Evolutionary conservation across 495 filamentous ascomycete genomes (phyloP).

Genomic region (Penicillium flavigenum): DNA sequence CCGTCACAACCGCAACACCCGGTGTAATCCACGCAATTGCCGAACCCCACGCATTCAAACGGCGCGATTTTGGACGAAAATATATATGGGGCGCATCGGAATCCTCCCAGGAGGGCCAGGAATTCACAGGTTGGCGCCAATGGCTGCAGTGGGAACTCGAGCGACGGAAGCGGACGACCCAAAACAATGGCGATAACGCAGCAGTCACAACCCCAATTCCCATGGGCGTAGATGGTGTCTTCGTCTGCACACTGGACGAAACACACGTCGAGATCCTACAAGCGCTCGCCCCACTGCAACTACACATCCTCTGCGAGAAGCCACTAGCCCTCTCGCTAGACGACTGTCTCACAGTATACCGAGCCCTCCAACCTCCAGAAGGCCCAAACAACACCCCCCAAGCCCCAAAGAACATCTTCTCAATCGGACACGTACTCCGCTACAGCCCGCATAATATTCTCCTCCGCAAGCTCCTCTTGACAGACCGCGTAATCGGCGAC

Average conservation of each 20-base stretch:
- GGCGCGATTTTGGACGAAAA: constrained; percentile 60
- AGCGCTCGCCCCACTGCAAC: constrained; percentile 61
- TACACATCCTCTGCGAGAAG: constrained; percentile 95
- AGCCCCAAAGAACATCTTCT: constrained; percentile 54
- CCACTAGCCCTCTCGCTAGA: constrained; percentile 75
- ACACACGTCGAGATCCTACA: constrained; percentile 77
- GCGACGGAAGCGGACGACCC: constrained; percentile 41
- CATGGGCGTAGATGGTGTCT: constrained; percentile 66
- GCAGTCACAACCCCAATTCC: background rate
- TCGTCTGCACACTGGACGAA: constrained; percentile 87
- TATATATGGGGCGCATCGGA: constrained; percentile 62
- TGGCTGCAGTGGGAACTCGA: constrained; percentile 64
- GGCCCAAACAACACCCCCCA: constrained; percentile 2
- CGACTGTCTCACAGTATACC: constrained; percentile 74
- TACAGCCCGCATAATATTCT: constrained; percentile 91
- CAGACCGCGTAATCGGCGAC: constrained; percentile 74
- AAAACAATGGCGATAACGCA: background rate
- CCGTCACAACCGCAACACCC: constrained; percentile 58
- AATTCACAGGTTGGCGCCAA: constrained; percentile 71
- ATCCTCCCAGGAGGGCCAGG: constrained; percentile 52
- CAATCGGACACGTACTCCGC: constrained; percentile 74
- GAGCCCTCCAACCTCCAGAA: constrained; percentile 42
- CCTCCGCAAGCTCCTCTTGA: constrained; percentile 71
- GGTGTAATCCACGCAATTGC: constrained; percentile 72
- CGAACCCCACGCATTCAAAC: constrained; percentile 78